Evolutionary conservation across 768 basidiomycete genomes (phyloP), one percentile per base, ranked within the genome.

Genomic region (Coprinellus micaceus): DNA sequence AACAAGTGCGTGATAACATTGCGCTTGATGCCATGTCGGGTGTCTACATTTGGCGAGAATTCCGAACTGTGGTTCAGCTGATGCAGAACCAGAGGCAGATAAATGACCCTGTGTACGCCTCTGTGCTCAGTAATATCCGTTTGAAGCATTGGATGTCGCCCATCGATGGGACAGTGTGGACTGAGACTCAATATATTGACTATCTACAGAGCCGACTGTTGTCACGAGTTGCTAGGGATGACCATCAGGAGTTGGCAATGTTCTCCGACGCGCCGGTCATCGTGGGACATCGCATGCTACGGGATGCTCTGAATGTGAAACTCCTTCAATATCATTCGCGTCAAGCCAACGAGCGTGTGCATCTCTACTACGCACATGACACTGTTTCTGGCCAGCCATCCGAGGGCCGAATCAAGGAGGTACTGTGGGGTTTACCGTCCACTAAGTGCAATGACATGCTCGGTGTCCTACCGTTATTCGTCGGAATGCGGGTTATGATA

Each of bases 401-500:
- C 0, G 21, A 17, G 1, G 37, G 29, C 11, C 7, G 37, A 1
- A 24, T 49, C 6, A 19, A n/a, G 22, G 13, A 45, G 12, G 4
- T 1, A 7, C 48, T 63, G 28, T 59, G 57, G 58, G 13, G 19
- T 41, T 17, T 63, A 13, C 54, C 57, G 1, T 57, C 60, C 2
- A 19, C 33, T 1, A 25, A 36, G 3, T 47, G 51, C 5, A 39
- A 41, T 1, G 62, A 63, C 25, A 13, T 25, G 7, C 53, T 65
- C 21, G 62, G 66, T 0, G 36, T 50, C 29, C 19, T 67, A 11
- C 59, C 59, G 0, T 22, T 62, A 13, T 61, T 64, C 46, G 22
- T 45, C 1, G 62, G 62, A 2, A 63, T 62, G 62, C 45, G 46
- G 4, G 63, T 62, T 0, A 67, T 67, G 64, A 39, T 65, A 0